These are phyloP conservation scores for Fagopyrum homotropicum DNA, from an alignment of 148 eudicot species.

Conservation along the genomic window DNA sequence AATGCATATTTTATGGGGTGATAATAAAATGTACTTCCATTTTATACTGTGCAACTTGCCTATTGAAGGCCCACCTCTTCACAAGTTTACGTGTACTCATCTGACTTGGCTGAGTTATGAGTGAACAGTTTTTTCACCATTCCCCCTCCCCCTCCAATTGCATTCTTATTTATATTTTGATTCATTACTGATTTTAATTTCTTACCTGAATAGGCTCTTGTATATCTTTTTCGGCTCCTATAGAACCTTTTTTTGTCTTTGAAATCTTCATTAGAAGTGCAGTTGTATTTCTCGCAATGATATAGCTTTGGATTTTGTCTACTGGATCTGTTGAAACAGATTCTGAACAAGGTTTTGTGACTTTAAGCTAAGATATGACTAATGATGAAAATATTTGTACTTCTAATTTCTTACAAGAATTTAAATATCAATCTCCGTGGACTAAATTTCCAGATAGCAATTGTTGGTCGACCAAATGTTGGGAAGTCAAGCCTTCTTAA, in stretches of 20 bases:
- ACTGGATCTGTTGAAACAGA: not conserved
- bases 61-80: not conserved
- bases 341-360: not conserved
- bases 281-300: not conserved
- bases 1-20: not conserved
- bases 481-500: constrained; percentile 98
- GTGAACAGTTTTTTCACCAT: not conserved
- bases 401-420: not conserved
- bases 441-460: constrained; percentile 64
- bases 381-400: not conserved
- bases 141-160: not conserved
- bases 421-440: not conserved
- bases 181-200: not conserved
- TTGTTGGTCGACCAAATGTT: constrained; percentile 97
- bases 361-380: constrained; percentile 6
- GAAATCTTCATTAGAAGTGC: not conserved
- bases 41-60: not conserved
- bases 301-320: not conserved
- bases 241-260: not conserved
- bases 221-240: not conserved
- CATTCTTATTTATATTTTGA: not conserved
- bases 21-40: not conserved
- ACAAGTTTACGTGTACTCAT: not conserved
- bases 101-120: not conserved
- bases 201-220: not conserved